A percentile compares a stretch with the other conserved stretches of the same genome.
Evolutionary conservation across 202 grass and related monocot genomes (phyloP).

Genomic region (Dendrocalamus latiflorus): DNA sequence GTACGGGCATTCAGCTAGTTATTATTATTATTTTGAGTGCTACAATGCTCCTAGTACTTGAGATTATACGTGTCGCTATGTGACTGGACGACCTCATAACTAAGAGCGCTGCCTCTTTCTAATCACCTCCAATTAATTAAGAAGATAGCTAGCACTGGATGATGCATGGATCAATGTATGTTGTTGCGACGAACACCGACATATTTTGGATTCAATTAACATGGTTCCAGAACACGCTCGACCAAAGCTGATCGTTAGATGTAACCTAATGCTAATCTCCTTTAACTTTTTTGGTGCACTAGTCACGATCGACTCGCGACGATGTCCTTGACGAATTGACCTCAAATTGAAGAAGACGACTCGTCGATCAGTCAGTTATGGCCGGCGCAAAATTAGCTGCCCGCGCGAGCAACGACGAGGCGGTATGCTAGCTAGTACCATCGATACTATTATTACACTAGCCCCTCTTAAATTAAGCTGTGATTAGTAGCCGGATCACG

Average conservation of each 20-base stretch:
- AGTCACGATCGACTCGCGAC: neutral
- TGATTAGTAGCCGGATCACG: neutral
- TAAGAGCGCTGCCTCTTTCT: neutral
- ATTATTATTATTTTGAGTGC: too few species aligned
- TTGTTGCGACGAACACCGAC: neutral
- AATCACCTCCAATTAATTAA: neutral
- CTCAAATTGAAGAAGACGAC: neutral
- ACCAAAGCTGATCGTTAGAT: neutral
- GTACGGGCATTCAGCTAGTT: too few species aligned
- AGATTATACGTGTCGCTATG: conserved; percentile 1
- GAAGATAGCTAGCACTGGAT: neutral
- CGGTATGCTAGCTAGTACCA: neutral
- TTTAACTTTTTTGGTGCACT: neutral
- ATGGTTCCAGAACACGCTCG: neutral
- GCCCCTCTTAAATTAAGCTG: neutral
- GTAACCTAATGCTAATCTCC: neutral
- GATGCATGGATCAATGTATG: neutral
- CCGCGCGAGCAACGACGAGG: conserved; percentile 15
- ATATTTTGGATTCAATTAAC: neutral
- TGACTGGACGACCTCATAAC: neutral
- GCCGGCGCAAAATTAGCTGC: conserved; percentile 37
- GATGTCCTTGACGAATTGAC: neutral
- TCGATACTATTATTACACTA: neutral
- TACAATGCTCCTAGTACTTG: neutral
- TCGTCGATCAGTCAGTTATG: conserved; percentile 15